phyloP scores from a whole-genome alignment of 148 eudicot genomes.

The Cornus suecica region DNA sequence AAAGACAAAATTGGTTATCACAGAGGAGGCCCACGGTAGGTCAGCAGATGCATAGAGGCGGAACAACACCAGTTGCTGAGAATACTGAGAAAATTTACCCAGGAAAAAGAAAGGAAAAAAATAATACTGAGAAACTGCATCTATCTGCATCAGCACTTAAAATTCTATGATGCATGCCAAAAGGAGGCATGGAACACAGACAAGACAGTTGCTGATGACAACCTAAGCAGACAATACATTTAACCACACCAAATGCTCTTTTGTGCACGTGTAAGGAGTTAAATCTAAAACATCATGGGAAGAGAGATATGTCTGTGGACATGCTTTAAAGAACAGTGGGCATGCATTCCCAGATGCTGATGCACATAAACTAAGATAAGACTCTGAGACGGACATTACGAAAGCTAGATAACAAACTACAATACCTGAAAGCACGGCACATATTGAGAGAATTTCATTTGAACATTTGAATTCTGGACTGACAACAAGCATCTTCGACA shows the following conservation, averaged over 20 bases:
- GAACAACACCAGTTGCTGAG: slow-evolving; percentile 96
- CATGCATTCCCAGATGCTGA: slow-evolving; percentile 18
- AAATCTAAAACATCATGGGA: slow-evolving; percentile 20
- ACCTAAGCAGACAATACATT: slow-evolving; percentile 42
- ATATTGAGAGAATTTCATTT: slow-evolving; percentile 78
- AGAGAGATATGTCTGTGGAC: slow-evolving; percentile 19
- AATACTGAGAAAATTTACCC: slow-evolving; percentile 99
- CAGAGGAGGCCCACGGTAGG: slow-evolving; percentile 99
- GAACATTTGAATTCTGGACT: slow-evolving; percentile 78
- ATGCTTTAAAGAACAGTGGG: slow-evolving; percentile 9
- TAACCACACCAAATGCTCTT: slow-evolving; percentile 31
- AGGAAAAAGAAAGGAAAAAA: no score
- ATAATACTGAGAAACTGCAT: slow-evolving; percentile 97
- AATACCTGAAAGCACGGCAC: slow-evolving; percentile 93
- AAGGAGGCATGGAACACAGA: slow-evolving; percentile 72
- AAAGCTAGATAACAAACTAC: background rate
- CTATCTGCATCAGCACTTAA: slow-evolving; percentile 98
- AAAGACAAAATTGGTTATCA: slow-evolving; percentile 91
- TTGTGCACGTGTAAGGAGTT: slow-evolving; percentile 24
- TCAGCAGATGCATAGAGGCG: slow-evolving; percentile 99
- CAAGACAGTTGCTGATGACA: slow-evolving; percentile 87
- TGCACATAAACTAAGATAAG: slow-evolving; percentile 15
- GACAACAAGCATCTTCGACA: slow-evolving; percentile 85
- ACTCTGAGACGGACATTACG: slow-evolving; percentile 5
- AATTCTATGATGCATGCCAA: slow-evolving; percentile 90